Base-by-base conservation (phyloP, 495 filamentous ascomycete genomes). In the Neurospora sp. region DNA sequence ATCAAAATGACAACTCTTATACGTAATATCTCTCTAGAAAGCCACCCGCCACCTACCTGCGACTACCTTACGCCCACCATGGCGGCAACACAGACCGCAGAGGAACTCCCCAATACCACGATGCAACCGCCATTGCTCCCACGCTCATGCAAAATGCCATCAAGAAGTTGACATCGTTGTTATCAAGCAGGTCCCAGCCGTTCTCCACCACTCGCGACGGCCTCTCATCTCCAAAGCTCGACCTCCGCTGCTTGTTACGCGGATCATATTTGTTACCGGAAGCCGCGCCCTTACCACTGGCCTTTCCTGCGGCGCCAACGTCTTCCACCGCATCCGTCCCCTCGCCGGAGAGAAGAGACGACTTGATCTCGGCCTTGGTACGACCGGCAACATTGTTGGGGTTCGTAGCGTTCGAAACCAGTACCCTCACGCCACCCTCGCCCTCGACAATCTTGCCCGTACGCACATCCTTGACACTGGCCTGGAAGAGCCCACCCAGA, bases 391-490 rank as follows among this genome's bases (percentile, higher is more conserved):
- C 42, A 9, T 72, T 78, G 31, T 71, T 71, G n/a, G 77, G 74
- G 7, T 76, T 73, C 4, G 73, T 76, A 9, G 46, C 72, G 9
- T 73, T 71, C 0, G 83, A 83, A 2, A 87, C 80, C 3, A 88
- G 77, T 70, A 96, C 96, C 78, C 92, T 94, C 73, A 85, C 81
- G 5, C 96, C 96, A 39, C 94, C 94, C 18, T 88, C 88, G 3
- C 94, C 95, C 81, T 98, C 96, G 2, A 99, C 89, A 38, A 99
- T 87, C 84, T 94, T 95, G 39, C 93, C 94, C 1, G 87, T 91
- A 70, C 91, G 83, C 46, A 91, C 87, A 77, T 98, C 96, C 35
- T 94, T 88, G 3, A 99, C 94, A 74, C 91, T 97, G 27, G 91
- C 89, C 80, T 99, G 96, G 48, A 97, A 83, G 75, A 93, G 82